Conservation (phyloP, 1,284 basidiomycete genomes). For the Sanghuangporus weigelae region DNA sequence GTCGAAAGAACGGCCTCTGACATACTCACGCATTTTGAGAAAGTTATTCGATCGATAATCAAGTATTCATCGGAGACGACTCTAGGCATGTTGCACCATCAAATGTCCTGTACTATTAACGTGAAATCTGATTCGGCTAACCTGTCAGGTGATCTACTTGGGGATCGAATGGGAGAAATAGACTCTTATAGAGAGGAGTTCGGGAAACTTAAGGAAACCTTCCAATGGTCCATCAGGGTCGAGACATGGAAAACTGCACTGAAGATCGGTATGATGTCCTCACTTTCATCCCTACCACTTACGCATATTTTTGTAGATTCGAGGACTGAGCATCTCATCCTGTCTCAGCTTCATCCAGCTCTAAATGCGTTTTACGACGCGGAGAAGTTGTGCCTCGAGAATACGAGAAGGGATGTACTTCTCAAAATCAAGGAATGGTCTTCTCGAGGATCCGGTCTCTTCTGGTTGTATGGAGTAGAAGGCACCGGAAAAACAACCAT, state of each 20-base stretch:
- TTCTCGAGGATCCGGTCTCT: not conserved
- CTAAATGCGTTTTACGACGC: not conserved
- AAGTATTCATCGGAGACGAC: not conserved
- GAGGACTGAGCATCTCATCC: not conserved
- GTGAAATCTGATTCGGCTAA: not conserved
- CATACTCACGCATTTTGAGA: not conserved
- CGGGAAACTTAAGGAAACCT: not conserved
- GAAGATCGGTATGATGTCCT: not conserved
- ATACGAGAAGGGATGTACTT: not conserved
- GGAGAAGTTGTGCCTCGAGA: not conserved
- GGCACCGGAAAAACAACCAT: constrained; percentile 14
- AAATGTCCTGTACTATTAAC: not conserved
- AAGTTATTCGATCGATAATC: not conserved
- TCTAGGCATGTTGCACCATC: not conserved
- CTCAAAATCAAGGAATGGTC: not conserved
- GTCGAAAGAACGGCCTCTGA: not conserved
- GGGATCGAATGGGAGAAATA: not conserved
- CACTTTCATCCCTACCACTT: not conserved
- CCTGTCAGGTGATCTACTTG: not conserved
- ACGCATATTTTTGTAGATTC: not conserved
- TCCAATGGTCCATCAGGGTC: not conserved
- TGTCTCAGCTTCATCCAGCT: not conserved
- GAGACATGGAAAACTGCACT: not conserved
- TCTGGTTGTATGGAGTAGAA: constrained; percentile 6
- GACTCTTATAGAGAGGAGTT: not conserved